These are phyloP conservation scores for Actinidia chinensis DNA, from an alignment of 179 eudicot genomes.

Conservation along the genomic window DNA sequence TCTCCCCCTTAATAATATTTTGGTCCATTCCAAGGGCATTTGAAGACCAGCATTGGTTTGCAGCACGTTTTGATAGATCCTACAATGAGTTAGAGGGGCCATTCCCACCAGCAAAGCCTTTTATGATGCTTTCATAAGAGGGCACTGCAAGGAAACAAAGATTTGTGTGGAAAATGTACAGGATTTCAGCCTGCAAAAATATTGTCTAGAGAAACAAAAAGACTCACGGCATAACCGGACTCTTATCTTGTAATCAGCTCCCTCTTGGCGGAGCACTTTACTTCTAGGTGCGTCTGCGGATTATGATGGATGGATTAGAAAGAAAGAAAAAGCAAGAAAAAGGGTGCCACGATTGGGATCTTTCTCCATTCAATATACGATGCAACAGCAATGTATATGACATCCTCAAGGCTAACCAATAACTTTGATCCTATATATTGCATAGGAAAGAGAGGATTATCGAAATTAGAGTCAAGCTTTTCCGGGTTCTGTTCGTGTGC, in stretches of 20 bases:
- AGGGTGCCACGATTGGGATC: constrained; percentile 12
- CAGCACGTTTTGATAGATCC: constrained; percentile 18
- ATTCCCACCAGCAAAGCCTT: constrained; percentile 25
- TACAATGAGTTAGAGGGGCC: constrained; percentile 41
- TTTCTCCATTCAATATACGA: constrained; percentile 22
- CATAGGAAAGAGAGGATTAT: constrained; percentile 44
- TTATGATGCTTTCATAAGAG: constrained; percentile 12
- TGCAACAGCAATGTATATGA: constrained; percentile 28
- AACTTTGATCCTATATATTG: constrained; percentile 34
- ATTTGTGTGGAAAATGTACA: constrained; percentile 38
- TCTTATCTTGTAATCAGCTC: constrained; percentile 13
- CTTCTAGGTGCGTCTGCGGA: neutral
- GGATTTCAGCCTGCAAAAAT: constrained; percentile 27
- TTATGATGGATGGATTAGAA: neutral
- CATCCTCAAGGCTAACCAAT: constrained; percentile 33
- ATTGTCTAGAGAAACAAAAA: neutral
- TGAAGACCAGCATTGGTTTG: neutral
- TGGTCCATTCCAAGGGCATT: constrained; percentile 24
- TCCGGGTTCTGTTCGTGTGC: constrained; percentile 35
- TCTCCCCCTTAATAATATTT: constrained; percentile 38
- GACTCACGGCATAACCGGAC: neutral
- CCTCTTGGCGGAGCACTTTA: constrained; percentile 22
- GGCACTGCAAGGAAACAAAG: constrained; percentile 30
- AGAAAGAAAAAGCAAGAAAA: neutral
- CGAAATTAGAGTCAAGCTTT: constrained; percentile 41